A percentile compares a stretch with the other conserved stretches of the same genome.
These are phyloP conservation scores for Stagonosporopsis chrysanthemi DNA, from an alignment of 2,329 filamentous ascomycete species.

Conservation along the genomic window DNA sequence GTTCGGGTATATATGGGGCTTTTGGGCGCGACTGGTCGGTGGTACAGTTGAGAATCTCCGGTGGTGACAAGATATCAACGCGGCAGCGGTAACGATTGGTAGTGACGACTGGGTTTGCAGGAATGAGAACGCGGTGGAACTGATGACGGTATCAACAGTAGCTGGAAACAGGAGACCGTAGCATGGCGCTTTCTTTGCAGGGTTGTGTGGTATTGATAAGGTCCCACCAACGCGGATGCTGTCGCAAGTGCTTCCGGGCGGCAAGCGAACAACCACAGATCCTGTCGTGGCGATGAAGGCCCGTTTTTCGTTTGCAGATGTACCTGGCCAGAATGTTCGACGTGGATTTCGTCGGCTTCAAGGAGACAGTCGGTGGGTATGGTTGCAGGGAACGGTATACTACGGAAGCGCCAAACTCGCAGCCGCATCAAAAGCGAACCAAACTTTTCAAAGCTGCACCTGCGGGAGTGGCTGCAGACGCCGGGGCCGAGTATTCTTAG, in stretches of 20 bases:
- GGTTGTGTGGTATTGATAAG: constrained; percentile 31
- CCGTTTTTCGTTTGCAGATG: constrained; percentile 35
- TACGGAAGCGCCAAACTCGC: constrained; percentile 30
- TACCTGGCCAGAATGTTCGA: constrained; percentile 45
- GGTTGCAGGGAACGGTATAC: constrained; percentile 30
- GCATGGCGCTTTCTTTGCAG: constrained; percentile 16
- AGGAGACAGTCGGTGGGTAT: constrained; percentile 34
- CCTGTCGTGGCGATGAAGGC: constrained; percentile 27
- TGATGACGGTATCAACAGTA: constrained; percentile 13
- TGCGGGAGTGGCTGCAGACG: constrained; percentile 38
- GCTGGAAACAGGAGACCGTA: constrained; percentile 16
- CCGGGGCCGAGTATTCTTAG: constrained; percentile 30
- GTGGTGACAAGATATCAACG: constrained; percentile 3
- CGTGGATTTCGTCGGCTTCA: constrained; percentile 33
- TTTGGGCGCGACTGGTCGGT: constrained; percentile 16
- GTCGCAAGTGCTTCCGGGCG: constrained; percentile 22
- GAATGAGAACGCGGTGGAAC: constrained; percentile 1
- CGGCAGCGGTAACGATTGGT: constrained; percentile 2
- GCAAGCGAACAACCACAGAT: constrained; percentile 20
- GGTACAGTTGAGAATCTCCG: constrained; percentile 12
- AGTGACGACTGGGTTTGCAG: constrained; percentile 4
- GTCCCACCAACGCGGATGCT: constrained; percentile 23
- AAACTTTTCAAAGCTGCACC: constrained; percentile 23
- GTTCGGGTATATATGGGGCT: constrained; percentile 30
- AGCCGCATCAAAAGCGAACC: constrained; percentile 25